phyloP scores from a whole-genome alignment of 2,329 filamentous ascomycete genomes.

The Rutstroemia sp. region DNA sequence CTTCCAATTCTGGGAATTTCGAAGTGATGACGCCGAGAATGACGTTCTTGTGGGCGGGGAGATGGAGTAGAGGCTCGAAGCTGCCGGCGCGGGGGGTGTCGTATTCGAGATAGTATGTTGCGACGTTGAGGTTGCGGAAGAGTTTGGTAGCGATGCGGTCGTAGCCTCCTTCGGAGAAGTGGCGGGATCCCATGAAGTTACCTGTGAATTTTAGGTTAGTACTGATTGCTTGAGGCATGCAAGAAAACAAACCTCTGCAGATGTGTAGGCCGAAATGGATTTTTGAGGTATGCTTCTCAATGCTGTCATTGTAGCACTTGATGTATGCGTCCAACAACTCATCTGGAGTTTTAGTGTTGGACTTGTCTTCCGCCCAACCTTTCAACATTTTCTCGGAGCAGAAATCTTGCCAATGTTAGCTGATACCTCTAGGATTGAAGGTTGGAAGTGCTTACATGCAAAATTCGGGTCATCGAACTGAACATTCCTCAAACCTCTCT shows the following conservation, averaged over 20 bases:
- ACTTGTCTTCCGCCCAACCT: conserved; percentile 47
- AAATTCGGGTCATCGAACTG: conserved; percentile 52
- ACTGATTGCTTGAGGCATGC: too few species aligned
- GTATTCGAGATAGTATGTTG: conserved; percentile 65
- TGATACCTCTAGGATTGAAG: too few species aligned
- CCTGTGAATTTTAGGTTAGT: conserved; percentile 15
- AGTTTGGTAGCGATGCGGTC: conserved; percentile 61
- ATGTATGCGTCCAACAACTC: conserved; percentile 71
- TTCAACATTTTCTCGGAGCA: conserved; percentile 65
- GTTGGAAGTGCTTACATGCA: conserved; percentile 34
- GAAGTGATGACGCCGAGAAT: conserved; percentile 58
- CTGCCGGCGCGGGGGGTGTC: conserved; percentile 58
- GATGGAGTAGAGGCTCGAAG: conserved; percentile 55
- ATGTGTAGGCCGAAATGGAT: conserved; percentile 73
- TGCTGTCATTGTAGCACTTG: conserved; percentile 65
- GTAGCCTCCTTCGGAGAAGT: conserved; percentile 61
- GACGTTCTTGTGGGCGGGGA: conserved; percentile 55
- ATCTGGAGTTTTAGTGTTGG: conserved; percentile 61
- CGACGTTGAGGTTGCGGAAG: conserved; percentile 53
- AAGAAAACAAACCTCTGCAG: conserved; percentile 41
- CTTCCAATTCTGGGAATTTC: conserved; percentile 54
- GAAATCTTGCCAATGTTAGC: conserved; percentile 39
- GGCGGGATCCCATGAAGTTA: conserved; percentile 59
- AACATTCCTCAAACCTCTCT: conserved; percentile 44
- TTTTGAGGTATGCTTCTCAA: conserved; percentile 55